phyloP scores from a whole-genome alignment of 1,284 basidiomycete genomes.

The Hypsizygus ulmarius region DNA sequence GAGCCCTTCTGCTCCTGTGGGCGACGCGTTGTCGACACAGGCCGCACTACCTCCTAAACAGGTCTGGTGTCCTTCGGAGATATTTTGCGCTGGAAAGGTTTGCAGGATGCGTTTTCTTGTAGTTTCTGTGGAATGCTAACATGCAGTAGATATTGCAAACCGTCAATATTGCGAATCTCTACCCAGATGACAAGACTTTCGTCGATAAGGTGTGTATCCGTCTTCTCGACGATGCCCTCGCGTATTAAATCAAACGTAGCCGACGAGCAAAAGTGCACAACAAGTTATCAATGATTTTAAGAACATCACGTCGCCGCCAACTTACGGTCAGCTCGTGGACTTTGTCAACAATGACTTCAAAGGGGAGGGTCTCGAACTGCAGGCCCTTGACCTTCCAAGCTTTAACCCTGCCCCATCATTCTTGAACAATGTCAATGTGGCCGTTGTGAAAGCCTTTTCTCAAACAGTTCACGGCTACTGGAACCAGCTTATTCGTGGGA shows the following conservation, averaged over 20 bases:
- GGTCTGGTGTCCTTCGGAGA: conserved; percentile 75
- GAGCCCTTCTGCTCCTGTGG: conserved; percentile 56
- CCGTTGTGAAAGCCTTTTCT: conserved; percentile 70
- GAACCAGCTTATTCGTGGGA: conserved; percentile 73
- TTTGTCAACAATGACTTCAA: conserved; percentile 80
- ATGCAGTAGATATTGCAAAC: conserved; percentile 71
- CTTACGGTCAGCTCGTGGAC: conserved; percentile 57
- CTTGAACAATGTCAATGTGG: conserved; percentile 69
- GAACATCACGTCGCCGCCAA: conserved; percentile 48
- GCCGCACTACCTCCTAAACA: conserved; percentile 69
- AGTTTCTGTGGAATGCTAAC: not conserved
- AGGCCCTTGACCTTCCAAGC: conserved; percentile 57
- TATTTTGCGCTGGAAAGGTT: conserved; percentile 81
- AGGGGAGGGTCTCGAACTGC: conserved; percentile 84
- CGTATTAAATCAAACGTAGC: conserved; percentile 38
- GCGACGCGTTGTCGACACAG: conserved; percentile 63
- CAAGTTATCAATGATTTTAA: conserved; percentile 72
- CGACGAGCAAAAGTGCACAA: conserved; percentile 64
- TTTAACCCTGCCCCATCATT: conserved; percentile 70
- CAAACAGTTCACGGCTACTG: conserved; percentile 82
- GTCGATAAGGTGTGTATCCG: conserved; percentile 64
- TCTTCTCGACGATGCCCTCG: not conserved
- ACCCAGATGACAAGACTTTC: conserved; percentile 84
- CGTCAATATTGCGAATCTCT: conserved; percentile 77
- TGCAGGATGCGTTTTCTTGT: conserved; percentile 27